Evolutionary conservation across 2,329 filamentous ascomycete genomes (phyloP), one percentile per base, ranked within the genome.

Genomic region (Calonectria henricotiae): DNA sequence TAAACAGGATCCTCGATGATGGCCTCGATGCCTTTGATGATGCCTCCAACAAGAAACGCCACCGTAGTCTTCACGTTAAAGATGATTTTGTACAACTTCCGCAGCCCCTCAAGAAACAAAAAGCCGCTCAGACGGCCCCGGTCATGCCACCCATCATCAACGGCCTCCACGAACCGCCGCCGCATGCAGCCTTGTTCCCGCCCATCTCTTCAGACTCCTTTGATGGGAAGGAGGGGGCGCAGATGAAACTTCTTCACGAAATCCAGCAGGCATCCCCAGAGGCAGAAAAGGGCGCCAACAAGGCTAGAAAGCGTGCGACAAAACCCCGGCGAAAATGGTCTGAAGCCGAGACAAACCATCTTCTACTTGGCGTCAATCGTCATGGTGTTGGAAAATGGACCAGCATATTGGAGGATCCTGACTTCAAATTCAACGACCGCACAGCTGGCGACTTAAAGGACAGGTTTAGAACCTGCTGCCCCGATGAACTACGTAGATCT

Each of bases 341-440:
- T 0, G 89, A 92, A 71, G 87, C 90, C 68, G 90, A 92, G 78
- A 92, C 90, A 1, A 90, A 88, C 62, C 86, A 90, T 73, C 82
- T 92, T 9, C 79, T 92, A 15, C 81, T 90, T 3, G 90, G 90
- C 0, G 90, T 91, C 32, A 86, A 86, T 74, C 87, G 88, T 37
- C 86, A 92, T 75, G 90, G 90, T 1, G 87, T 92, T 9, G 90
- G 90, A 43, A 90, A 89, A 74, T 92, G 90, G 90, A 91, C 89
- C 9, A 88, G 85, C 67, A 92, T 92, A 37, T 81, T 92, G 27
- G 89, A 90, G 61, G 90, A 92, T 70, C 80, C 86, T 0, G 86
- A 86, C 47, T 92, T 90, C 76, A 84, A 80, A 12, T 92, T 92
- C 81, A 89, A 91, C 74, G 86, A 85, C 17, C 86, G 90, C 69